Percentiles rank a stretch among this genome's conserved stretches.
Evolutionary conservation across 2,329 filamentous ascomycete species (phyloP).

Genomic region (Phaeosphaeriaceae sp.): DNA sequence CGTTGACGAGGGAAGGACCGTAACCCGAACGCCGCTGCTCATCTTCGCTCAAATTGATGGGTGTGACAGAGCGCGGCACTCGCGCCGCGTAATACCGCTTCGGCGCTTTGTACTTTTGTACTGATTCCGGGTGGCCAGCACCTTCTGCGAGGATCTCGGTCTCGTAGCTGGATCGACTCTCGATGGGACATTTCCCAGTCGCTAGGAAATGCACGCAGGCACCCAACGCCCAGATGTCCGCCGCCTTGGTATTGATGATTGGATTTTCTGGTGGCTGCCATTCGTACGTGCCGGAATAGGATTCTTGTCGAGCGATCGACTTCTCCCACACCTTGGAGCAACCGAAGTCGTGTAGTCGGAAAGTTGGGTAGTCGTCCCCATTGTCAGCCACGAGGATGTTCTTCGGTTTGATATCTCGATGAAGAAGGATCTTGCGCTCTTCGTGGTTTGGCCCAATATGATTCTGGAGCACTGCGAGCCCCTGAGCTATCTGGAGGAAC

Average conservation of each 20-base stretch:
- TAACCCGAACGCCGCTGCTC: constrained; percentile 16
- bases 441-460: constrained; percentile 12
- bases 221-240: constrained; percentile 44
- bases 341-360: constrained; percentile 38
- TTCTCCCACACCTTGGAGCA: constrained; percentile 12
- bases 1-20: background rate
- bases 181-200: constrained; percentile 23
- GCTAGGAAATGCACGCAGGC: constrained; percentile 42
- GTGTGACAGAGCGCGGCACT: constrained; percentile 25
- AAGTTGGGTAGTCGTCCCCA: constrained; percentile 33
- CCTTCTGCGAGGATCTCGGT: background rate
- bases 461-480: constrained; percentile 35
- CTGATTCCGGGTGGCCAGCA: constrained; percentile 3
- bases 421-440: constrained; percentile 13
- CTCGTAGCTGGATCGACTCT: constrained; percentile 7
- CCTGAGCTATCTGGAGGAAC: constrained; percentile 38
- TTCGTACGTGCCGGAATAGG: constrained; percentile 26
- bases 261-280: constrained; percentile 44
- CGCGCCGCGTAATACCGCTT: constrained; percentile 24
- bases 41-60: constrained; percentile 29
- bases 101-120: constrained; percentile 5
- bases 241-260: constrained; percentile 30
- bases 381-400: constrained; percentile 35
- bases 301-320: background rate
- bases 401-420: constrained; percentile 40